Evolutionary conservation across 805 yeast species (phyloP), one percentile per base, ranked within the genome.

Genomic region (Sugiyamaella chiloensis): DNA sequence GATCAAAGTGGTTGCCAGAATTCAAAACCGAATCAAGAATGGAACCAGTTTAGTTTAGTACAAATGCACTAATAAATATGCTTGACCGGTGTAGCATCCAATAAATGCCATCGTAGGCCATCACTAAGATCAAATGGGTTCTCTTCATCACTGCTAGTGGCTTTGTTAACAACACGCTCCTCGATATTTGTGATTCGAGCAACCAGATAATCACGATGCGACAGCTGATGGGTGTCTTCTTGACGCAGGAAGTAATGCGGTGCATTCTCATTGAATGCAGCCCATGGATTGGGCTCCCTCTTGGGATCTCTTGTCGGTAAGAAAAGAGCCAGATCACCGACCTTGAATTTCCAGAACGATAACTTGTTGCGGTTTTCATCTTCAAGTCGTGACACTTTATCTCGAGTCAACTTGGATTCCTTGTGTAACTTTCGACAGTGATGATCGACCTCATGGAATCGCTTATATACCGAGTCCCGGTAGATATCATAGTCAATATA

Each of bases 361-460:
- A 91, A 75, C 59, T 82, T 83, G 40, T 74, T 67, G n/a, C 66
- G 65, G 2, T 64, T 39, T 26, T 67, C 74, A 11, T 57, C 55
- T 44, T 59, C 65, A 1, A 53, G 49, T 26, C 53, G 52, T 14
- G 57, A 56, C 2, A 58, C 48, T 14, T 55, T 55, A 40, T 71
- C 74, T 24, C 74, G 72, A 47, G 76, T 70, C 45, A 63, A 60
- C 52, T 75, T 77, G 56, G 78, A 81, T 55, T 87, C 95, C 59
- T 83, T 83, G 48, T 90, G 87, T 51, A 87, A 73, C 60, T 80
- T 85, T 59, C 93, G 82, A 1, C 98, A 98, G 57, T 90, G 73
- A 4, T 83, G 79, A 62, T 93, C 98, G 43, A 91, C 95, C 60
- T 91, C 98, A 47, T 77, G 79, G 59, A 93, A 90, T 50, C 99